A percentile compares a stretch with the other conserved stretches of the same genome.
phyloP scores from a whole-genome alignment of 1,139 yeast genomes.

The Meyerozyma sp. region DNA sequence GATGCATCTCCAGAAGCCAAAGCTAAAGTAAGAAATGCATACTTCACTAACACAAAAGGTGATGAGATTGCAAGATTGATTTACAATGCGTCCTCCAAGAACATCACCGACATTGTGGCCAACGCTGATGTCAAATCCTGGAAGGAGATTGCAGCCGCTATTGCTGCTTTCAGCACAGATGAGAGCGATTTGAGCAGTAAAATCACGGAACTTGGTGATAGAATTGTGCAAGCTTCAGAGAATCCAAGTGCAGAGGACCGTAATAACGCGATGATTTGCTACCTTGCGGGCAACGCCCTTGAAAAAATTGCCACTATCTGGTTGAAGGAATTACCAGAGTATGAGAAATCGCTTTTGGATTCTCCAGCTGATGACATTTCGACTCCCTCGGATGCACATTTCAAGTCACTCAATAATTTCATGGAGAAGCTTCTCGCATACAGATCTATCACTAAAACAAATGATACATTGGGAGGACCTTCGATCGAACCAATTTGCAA shows the following conservation, averaged over 20 bases:
- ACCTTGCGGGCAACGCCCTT: constrained; percentile 74
- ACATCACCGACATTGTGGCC: constrained; percentile 68
- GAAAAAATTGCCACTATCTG: constrained; percentile 79
- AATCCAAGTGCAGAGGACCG: constrained; percentile 32
- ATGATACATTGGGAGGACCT: constrained; percentile 40
- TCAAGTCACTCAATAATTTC: constrained; percentile 73
- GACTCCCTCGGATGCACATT: constrained; percentile 81
- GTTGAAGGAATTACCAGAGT: constrained; percentile 66
- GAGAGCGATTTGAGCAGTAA: constrained; percentile 46
- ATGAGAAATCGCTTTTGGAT: constrained; percentile 50
- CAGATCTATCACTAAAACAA: constrained; percentile 46
- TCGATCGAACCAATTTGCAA: constrained; percentile 49
- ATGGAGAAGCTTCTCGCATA: constrained; percentile 81
- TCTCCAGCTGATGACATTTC: constrained; percentile 29
- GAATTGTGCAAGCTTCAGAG: constrained; percentile 21
- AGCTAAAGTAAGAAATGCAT: constrained; percentile 64
- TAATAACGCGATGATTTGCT: constrained; percentile 72
- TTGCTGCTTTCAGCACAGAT: constrained; percentile 52
- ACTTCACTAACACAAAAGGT: constrained; percentile 53
- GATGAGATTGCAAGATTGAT: constrained; percentile 66
- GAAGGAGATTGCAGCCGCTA: constrained; percentile 74
- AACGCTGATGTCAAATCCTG: constrained; percentile 77
- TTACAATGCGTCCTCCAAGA: constrained; percentile 55
- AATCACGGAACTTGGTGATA: constrained; percentile 70
- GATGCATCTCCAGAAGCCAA: constrained; percentile 60